These are phyloP conservation scores for Vaccinium macrocarpon DNA, from an alignment of 148 eudicot genomes.

Conservation along the genomic window DNA sequence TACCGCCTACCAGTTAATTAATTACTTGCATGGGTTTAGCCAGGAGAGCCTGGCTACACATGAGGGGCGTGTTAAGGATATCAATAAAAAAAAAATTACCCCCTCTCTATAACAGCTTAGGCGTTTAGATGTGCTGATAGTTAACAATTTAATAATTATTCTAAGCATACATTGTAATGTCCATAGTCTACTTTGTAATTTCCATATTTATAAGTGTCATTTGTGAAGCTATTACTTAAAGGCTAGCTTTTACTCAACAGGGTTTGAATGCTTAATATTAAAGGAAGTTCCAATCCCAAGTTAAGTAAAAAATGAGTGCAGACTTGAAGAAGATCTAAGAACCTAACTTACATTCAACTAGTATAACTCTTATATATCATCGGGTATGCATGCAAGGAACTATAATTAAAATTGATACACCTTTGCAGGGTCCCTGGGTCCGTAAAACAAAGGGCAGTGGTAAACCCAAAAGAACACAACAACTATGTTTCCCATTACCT, in stretches of 20 bases:
- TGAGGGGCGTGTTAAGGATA: too few species aligned
- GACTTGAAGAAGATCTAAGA: background rate
- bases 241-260: background rate
- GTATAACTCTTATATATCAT: background rate
- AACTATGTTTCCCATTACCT: constrained; percentile 33
- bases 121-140: too few species aligned
- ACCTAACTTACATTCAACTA: background rate
- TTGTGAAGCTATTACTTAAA: background rate
- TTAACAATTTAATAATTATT: too few species aligned
- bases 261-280: background rate
- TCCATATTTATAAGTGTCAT: background rate
- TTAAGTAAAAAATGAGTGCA: background rate
- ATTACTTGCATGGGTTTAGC: too few species aligned
- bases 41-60: too few species aligned
- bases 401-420: background rate
- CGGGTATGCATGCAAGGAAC: background rate
- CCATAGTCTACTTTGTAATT: too few species aligned
- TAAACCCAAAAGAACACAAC: background rate
- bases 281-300: background rate
- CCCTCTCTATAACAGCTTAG: too few species aligned
- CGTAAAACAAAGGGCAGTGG: background rate
- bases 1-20: too few species aligned
- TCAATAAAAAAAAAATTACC: too few species aligned
- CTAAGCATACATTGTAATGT: too few species aligned
- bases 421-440: background rate